phyloP scores from a whole-genome alignment of 2,329 filamentous ascomycete genomes.

The Colletotrichum sp. region DNA sequence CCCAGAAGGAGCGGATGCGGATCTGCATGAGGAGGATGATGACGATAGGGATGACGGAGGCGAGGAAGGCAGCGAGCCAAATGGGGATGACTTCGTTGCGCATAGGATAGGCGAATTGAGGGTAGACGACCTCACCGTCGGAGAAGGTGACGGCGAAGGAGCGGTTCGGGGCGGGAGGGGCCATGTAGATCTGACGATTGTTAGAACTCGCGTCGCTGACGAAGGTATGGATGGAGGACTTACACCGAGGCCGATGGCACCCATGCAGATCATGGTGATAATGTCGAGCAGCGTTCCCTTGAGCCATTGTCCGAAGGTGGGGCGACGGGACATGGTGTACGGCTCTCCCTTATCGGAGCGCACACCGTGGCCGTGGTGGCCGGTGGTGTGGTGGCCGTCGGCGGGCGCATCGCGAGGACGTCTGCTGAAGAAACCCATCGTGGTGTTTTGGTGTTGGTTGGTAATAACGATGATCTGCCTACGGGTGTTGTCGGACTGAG shows the following conservation, averaged over 20 bases:
- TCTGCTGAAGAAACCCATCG: slow-evolving; percentile 16
- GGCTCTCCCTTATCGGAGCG: slow-evolving; percentile 11
- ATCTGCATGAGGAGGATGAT: slow-evolving; percentile 71
- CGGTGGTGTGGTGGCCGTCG: neutral
- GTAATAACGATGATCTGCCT: neutral
- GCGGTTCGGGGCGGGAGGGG: slow-evolving; percentile 68
- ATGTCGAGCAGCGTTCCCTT: slow-evolving; percentile 71
- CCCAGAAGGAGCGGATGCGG: slow-evolving; percentile 71
- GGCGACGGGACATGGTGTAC: slow-evolving; percentile 53
- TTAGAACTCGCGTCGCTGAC: neutral
- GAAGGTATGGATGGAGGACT: slow-evolving; percentile 21
- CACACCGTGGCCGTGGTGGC: neutral
- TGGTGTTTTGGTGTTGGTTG: neutral
- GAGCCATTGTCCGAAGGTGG: slow-evolving; percentile 72
- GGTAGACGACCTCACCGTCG: slow-evolving; percentile 71
- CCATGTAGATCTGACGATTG: slow-evolving; percentile 59
- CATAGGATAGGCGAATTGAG: slow-evolving; percentile 72
- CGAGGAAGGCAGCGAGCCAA: slow-evolving; percentile 71
- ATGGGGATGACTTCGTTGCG: slow-evolving; percentile 75
- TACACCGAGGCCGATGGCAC: slow-evolving; percentile 70
- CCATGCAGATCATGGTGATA: slow-evolving; percentile 69
- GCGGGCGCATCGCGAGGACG: neutral
- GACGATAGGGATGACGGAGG: slow-evolving; percentile 66
- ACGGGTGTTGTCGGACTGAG: neutral
- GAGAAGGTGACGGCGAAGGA: slow-evolving; percentile 71